Evolutionary conservation across 108 stramenopile genomes (phyloP).

Genomic region (Stephanodiscus minutulus): DNA sequence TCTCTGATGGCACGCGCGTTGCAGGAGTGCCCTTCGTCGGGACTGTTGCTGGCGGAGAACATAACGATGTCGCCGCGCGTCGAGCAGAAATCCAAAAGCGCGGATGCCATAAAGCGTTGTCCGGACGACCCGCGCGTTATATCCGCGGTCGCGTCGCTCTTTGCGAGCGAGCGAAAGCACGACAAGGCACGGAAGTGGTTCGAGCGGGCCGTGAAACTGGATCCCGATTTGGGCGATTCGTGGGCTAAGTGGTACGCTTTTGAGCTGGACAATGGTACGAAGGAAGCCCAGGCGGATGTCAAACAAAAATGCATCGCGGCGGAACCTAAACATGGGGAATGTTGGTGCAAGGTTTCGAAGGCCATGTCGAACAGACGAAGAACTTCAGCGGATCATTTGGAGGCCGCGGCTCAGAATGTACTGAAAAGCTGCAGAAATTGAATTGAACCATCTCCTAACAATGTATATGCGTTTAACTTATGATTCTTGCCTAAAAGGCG

Average conservation of each 20-base stretch:
- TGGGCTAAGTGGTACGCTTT: slow-evolving; percentile 94
- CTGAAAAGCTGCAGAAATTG: slow-evolving; percentile 32
- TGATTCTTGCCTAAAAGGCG: neutral
- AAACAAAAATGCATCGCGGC: slow-evolving; percentile 76
- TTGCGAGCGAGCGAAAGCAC: slow-evolving; percentile 85
- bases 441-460: slow-evolving; percentile 7
- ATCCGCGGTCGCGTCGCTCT: slow-evolving; percentile 90
- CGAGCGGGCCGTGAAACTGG: slow-evolving; percentile 86
- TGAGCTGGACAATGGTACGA: slow-evolving; percentile 74
- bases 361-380: slow-evolving; percentile 71
- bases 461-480: neutral
- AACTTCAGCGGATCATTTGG: slow-evolving; percentile 58
- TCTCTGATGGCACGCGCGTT: slow-evolving; percentile 93
- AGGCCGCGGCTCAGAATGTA: slow-evolving; percentile 56
- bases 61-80: slow-evolving; percentile 86
- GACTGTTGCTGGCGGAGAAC: slow-evolving; percentile 88
- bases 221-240: slow-evolving; percentile 91
- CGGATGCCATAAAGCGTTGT: slow-evolving; percentile 91
- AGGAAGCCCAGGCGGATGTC: slow-evolving; percentile 64
- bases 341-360: slow-evolving; percentile 86
- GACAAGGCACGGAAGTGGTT: slow-evolving; percentile 98
- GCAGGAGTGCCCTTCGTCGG: slow-evolving; percentile 93
- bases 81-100: slow-evolving; percentile 87
- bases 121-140: slow-evolving; percentile 93
- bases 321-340: slow-evolving; percentile 94